phyloP scores from a whole-genome alignment of 768 basidiomycete genomes.

The Leccinum ochraceum region DNA sequence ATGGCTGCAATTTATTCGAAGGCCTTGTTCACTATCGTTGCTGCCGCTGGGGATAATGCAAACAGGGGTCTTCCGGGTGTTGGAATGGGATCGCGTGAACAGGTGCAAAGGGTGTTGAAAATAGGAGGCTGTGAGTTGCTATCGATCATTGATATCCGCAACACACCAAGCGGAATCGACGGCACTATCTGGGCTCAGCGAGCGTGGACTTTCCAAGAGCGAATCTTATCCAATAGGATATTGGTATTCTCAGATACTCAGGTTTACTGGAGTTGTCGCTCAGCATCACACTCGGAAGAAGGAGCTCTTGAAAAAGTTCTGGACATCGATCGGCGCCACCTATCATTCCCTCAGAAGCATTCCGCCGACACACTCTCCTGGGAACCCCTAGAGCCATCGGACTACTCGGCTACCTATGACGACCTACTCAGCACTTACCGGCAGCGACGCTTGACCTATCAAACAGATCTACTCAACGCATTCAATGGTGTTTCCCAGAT shows the following conservation, averaged over 20 bases:
- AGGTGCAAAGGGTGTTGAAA: constrained; percentile 12
- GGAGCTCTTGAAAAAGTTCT: constrained; percentile 8
- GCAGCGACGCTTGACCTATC: constrained; percentile 10
- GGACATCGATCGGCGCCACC: neutral
- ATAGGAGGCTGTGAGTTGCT: constrained; percentile 13
- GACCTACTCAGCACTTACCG: constrained; percentile 9
- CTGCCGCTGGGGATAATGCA: constrained; percentile 14
- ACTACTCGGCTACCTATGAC: neutral
- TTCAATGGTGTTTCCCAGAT: constrained; percentile 20
- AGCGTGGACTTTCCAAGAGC: constrained; percentile 26
- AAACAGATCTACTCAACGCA: constrained; percentile 20
- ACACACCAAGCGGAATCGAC: neutral
- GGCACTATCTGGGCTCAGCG: constrained; percentile 13
- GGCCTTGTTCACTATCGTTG: constrained; percentile 23
- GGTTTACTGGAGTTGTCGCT: constrained; percentile 20
- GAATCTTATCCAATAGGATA: constrained; percentile 15
- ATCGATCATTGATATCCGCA: constrained; percentile 8
- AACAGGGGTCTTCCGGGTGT: constrained; percentile 16
- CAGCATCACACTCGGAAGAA: constrained; percentile 13
- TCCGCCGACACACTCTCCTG: neutral
- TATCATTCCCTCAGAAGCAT: neutral
- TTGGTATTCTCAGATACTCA: constrained; percentile 21
- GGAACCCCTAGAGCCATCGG: neutral
- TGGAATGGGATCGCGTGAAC: constrained; percentile 1
- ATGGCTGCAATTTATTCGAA: constrained; percentile 22